These are phyloP conservation scores for Alternaria arbusti DNA, from an alignment of 2,329 filamentous ascomycete genomes.

Conservation along the genomic window DNA sequence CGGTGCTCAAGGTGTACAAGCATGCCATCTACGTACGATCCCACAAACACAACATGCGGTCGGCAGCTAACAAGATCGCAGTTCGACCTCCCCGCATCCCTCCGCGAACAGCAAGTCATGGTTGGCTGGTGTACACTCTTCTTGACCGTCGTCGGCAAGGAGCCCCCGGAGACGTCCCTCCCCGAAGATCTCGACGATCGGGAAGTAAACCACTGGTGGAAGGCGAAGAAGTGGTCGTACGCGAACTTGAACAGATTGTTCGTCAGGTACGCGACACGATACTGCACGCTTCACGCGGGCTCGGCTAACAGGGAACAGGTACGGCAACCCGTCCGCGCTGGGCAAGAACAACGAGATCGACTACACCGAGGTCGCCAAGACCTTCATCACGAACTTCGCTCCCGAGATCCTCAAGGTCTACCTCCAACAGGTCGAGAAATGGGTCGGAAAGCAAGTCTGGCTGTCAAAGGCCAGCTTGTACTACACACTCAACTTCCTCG, in stretches of 20 bases:
- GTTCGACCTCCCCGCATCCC: slow-evolving; percentile 82
- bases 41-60: slow-evolving; percentile 8
- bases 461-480: slow-evolving; percentile 92
- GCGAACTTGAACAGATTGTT: slow-evolving; percentile 96
- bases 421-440: slow-evolving; percentile 92
- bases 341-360: slow-evolving; percentile 77
- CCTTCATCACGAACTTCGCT: slow-evolving; percentile 88
- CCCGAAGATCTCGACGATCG: slow-evolving; percentile 81
- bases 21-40: slow-evolving; percentile 89
- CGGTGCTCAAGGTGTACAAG: slow-evolving; percentile 96
- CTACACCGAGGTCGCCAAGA: slow-evolving; percentile 82
- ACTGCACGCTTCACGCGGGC: slow-evolving; percentile 25
- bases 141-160: slow-evolving; percentile 85
- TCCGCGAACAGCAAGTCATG: slow-evolving; percentile 82
- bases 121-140: slow-evolving; percentile 97
- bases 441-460: slow-evolving; percentile 94
- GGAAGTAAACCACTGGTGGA: slow-evolving; percentile 98
- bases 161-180: slow-evolving; percentile 79
- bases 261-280: slow-evolving; percentile 69
- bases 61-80: slow-evolving; percentile 51
- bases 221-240: slow-evolving; percentile 99
- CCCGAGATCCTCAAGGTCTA: slow-evolving; percentile 97
- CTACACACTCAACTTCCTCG: slow-evolving; percentile 91
- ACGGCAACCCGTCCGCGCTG: slow-evolving; percentile 83
- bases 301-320: slow-evolving; percentile 61